Base-by-base conservation (phyloP, 2,329 filamentous ascomycete genomes). In the Colletotrichum sp. region DNA sequence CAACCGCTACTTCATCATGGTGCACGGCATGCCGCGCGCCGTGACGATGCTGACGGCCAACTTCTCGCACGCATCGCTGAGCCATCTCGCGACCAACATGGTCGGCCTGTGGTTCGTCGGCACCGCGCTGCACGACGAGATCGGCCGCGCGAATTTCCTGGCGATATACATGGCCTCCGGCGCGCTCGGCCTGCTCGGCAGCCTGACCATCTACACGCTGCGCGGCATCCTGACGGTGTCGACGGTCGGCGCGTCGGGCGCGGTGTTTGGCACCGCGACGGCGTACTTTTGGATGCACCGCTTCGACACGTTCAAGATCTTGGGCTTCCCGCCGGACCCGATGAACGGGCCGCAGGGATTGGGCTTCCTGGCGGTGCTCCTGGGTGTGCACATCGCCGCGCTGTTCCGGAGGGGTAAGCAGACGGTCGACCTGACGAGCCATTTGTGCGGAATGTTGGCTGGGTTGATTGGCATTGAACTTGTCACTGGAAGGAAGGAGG, bases 131-230 rank as follows among this genome's bases (percentile, higher is more conserved):
- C 93, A 95, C 84, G 92, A 95, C 77, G 93, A 95, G 79, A 85
- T 95, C 30, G 94, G 93, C 13, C 89, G 94, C 13, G 93, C 90
- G 16, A 88, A 90, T 71, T 95, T 95, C 84, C 84, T 95, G 24
- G 90, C 92, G n/a, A 84, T 95, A 36, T 95, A 93, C 83, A 78
- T 94, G 36, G 85, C 88, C 9, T 88, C 89, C 8, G 93, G 93
- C 68, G 86, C 88, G 2, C 59, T 92, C 3, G 92, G 90, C 10
- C 92, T 91, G 75, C 88, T 93, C 76, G 85, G 88, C n/a, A 92
- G 90, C 60, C 85, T 95, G 75, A 80, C 85, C 32, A 83, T 84
- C 63, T 86, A 90, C 73, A 88, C 90, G 63, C 81, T 90, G 69
- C 81, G 86, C 66, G 84, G 86, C 16, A 83, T 85, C 79, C 80